Conservation (phyloP, 202 grass and related monocot genomes). For the Carex arenaria region DNA sequence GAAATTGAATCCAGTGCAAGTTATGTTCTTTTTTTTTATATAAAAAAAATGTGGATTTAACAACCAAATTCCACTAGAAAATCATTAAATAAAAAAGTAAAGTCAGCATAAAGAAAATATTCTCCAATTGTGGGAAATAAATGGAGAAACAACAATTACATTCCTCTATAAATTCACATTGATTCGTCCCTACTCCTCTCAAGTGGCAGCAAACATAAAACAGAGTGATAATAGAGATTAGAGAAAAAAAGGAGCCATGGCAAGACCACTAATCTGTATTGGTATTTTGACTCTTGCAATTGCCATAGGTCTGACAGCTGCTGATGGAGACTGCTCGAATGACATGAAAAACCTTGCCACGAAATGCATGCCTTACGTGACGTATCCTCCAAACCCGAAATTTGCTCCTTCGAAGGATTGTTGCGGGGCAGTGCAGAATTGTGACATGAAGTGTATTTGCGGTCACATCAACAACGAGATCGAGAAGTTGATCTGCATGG, state of each 20-base stretch:
- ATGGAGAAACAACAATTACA: not conserved
- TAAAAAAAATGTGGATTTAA: not conserved
- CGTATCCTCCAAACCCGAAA: conserved; percentile 18
- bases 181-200: not conserved
- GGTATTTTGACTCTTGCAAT: not conserved
- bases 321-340: not conserved
- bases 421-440: conserved; percentile 11
- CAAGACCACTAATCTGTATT: not conserved
- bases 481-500: conserved; percentile 25
- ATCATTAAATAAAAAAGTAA: not conserved
- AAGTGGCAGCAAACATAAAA: not conserved
- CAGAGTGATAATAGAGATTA: not conserved
- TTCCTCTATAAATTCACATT: conserved; percentile 18
- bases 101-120: not conserved
- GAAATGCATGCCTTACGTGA: conserved; percentile 31
- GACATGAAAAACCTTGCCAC: not conserved
- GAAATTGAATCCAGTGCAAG: not conserved
- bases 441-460: conserved; percentile 19
- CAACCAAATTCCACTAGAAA: not conserved
- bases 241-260: not conserved
- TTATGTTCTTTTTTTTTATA: not conserved
- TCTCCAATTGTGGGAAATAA: conserved; percentile 10
- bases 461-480: conserved; percentile 4
- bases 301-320: not conserved
- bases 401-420: conserved; percentile 22